Base-by-base conservation (phyloP, 2,329 filamentous ascomycete genomes). In the Huntiella savannae region DNA sequence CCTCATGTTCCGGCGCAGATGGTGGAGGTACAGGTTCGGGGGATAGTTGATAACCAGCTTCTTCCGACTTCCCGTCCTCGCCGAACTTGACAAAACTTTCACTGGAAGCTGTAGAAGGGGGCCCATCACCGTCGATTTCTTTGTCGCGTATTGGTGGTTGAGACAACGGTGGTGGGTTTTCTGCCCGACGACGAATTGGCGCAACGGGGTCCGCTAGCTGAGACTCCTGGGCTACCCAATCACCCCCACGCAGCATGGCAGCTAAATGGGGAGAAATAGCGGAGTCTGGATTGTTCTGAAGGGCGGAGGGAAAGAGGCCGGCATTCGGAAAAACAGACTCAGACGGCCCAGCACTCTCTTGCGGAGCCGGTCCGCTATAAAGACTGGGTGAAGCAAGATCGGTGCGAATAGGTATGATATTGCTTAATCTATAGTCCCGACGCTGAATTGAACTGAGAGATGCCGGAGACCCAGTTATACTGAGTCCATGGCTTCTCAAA, bases 201-300 rank as follows among this genome's bases (percentile, higher is more conserved):
- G 45, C 41, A 5, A 49, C 32, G 4, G 48, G 48, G 28, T 49
- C 48, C 3, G 40, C 35, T 4, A 49, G 34, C n/a, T 43, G 43
- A 7, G 48, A 49, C 44, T 49, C 48, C 13, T 44, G 39, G 19
- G 44, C 40, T 15, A 44, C n/a, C 48, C 48, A 47, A 5, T 28
- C 43, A 15, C 39, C 17, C 40, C 48, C 42, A 2, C 15, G 19
- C 36, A 45, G 19, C n/a, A 47, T 43, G 13, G 35, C 39, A n/a
- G 35, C 33, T 11, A 47, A 19, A 7, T 22, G 32, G 4, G 46
- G 33, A 11, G 40, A 43, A 5, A 34, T 15, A 4, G 40, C 32
- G 5, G 17, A 17, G 17, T 19, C 32, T 12, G 34, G 19, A 7
- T 38, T 28, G 8, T 43, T 43, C 15, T 35, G 22, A 4, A 47